Base-by-base conservation (phyloP, 1,284 basidiomycete genomes). In the Trametes hirsuta region DNA sequence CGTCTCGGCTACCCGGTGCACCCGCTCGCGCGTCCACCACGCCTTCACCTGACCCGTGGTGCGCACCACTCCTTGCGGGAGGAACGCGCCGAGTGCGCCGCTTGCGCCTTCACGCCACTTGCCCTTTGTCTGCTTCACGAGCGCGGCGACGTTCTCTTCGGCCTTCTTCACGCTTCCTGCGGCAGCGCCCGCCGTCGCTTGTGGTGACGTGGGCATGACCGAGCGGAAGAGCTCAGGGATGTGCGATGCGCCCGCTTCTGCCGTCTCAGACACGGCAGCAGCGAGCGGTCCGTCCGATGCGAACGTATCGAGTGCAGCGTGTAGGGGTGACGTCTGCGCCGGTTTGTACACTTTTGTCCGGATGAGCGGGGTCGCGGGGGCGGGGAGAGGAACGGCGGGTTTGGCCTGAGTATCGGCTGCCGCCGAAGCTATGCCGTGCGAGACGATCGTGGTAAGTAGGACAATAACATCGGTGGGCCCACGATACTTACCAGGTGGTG, bases 181-280 rank as follows among this genome's bases (percentile, higher is more conserved):
- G 11, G 64, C 70, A 10, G 53, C 46, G 22, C 53, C 54, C 47
- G 65, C 57, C 46, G 69, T 65, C 46, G 60, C 68, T 58, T 67
- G 70, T 45, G 74, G 72, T 6, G 71, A 67, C 35, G 75, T 58
- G 0, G 77, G 65, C 52, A 70, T 75, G 3, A 82, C 77, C 11
- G 81, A 82, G 47, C 81, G 79, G 71, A 90, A 88, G 4, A 88
- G 74, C 52, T 87, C 83, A 2, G 87, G 86, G 14, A 88, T 72
- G 55, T 83, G 79, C 12, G 77, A 76, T 0, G 68, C 70, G 15
- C 71, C 72, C 4, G 77, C 79, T 40, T 78, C 77, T 0, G 80
- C 78, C 0, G 79, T 80, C 34, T 74, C 75, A 8, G 82, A 78
- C 0, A 85, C 72, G 4, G 78, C 83, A 57, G 82, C 76, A 5